Evolutionary conservation across 208 protist genomes (phyloP), one percentile per base, ranked within the genome.

Genomic region (Leishmania turanica): DNA sequence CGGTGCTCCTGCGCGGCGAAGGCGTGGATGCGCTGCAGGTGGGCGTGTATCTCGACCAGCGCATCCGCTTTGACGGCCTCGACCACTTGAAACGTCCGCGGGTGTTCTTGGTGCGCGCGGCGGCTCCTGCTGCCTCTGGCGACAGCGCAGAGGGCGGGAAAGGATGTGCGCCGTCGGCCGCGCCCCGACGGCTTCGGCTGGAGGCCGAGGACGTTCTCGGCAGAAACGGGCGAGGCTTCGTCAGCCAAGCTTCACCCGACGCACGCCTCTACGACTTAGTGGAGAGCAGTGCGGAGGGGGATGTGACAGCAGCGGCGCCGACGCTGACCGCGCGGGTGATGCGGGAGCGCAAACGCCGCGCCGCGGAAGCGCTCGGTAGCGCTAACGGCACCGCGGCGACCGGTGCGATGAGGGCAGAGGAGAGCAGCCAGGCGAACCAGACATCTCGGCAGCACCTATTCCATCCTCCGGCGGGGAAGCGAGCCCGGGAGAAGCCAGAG

Each of bases 11-110:
- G 79, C 90, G 87, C 60, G 89, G 82, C 9, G 71, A 81, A 13
- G 84, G 79, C 31, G 83, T 93, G 78, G 89, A 95, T 78, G 78
- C 77, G 42, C 82, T 93, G 80, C 90, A 91, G 72, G 81, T 89
- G 47, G 94, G 94, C 68, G 80, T 80, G 70, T 76, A 90, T 68
- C 77, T 97, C 37, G 51, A 85, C 53, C 69, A 85, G 71, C 60
- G 88, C 54, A 79, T 94, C 13, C 49, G 64, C 37, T 91, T 94
- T 62, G 75, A 85, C 42, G 71, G 60, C 1, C 73, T 92, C 45
- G 93, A 96, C 60, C 80, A 95, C 47, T 87, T 93, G 54, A 85
- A 89, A 19, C 89, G 93, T 17, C 82, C 90, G 73, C 86, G 82
- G 37, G 86, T 94, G 76, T 40, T 69, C 21, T 86, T 89, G 71